These are phyloP conservation scores for Daucus carota DNA, from an alignment of 129 eudicot species.

Conservation along the genomic window DH1_v3.0 NC_030385.2:32112501-32113000, in stretches of 20 bases:
- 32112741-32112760: background rate
- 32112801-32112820: too few species aligned
- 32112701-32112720: background rate
- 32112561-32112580: background rate
- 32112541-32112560: background rate
- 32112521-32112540: background rate
- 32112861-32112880: too few species aligned
- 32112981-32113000: too few species aligned
- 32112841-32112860: too few species aligned
- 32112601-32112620: background rate
- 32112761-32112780: background rate
- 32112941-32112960: too few species aligned
- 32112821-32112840: too few species aligned
- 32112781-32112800: too few species aligned
- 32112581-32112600: background rate
- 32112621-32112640: background rate
- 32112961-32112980: too few species aligned
- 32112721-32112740: background rate
- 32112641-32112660: background rate
- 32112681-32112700: background rate
- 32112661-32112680: background rate
- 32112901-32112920: too few species aligned
- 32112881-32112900: too few species aligned
- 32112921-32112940: too few species aligned
- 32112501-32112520: constrained; percentile 1